Evolutionary conservation across 345 rosid species (phyloP).

Genomic region (Populus simonii): DNA sequence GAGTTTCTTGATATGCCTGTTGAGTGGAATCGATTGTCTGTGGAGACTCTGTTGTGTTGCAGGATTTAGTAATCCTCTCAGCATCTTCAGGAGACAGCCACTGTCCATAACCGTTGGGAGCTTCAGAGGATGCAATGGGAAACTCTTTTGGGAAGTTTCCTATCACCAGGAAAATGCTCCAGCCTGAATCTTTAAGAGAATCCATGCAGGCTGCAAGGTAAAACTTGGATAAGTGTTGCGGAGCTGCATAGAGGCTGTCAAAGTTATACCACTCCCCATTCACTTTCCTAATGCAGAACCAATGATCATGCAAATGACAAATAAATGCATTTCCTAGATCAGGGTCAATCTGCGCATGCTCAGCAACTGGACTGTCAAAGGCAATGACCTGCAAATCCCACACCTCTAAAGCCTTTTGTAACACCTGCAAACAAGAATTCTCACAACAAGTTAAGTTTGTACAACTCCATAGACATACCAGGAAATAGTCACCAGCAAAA

Average conservation of each 20-base stretch:
- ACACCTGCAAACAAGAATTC: conserved; percentile 49
- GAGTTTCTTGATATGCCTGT: conserved; percentile 37
- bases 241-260: conserved; percentile 88
- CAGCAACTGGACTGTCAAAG: conserved; percentile 80
- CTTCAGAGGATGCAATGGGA: conserved; percentile 67
- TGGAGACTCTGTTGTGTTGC: conserved; percentile 39
- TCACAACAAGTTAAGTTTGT: neutral
- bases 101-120: conserved; percentile 75
- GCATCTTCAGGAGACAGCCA: conserved; percentile 92
- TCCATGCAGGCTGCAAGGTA: conserved; percentile 83
- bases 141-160: conserved; percentile 88
- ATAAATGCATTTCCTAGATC: conserved; percentile 83
- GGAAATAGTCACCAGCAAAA: neutral
- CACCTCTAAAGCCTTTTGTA: conserved; percentile 89
- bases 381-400: conserved; percentile 93
- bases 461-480: conserved; percentile 10
- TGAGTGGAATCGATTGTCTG: conserved; percentile 31
- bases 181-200: conserved; percentile 78
- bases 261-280: conserved; percentile 93
- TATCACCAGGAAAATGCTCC: conserved; percentile 89
- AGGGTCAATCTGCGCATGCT: conserved; percentile 87
- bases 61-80: conserved; percentile 64
- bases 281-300: conserved; percentile 91
- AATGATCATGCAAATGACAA: conserved; percentile 92
- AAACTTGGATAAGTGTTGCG: conserved; percentile 82